Evolutionary conservation across 331 rosid genomes (phyloP).

Genomic region (Acacia concinna): DNA sequence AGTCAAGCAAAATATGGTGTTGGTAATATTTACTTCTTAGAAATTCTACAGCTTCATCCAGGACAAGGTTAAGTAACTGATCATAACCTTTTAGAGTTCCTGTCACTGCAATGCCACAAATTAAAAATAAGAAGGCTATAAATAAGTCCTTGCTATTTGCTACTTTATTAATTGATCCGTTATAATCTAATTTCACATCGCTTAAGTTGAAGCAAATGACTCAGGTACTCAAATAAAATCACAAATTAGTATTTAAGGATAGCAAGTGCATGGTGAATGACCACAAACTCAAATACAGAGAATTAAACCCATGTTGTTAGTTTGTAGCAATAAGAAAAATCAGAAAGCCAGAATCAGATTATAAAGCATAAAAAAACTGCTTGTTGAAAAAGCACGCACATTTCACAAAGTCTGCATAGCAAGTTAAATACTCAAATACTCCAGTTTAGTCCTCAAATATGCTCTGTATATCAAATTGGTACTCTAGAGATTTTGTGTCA

Average conservation of each 20-base stretch:
- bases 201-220: not conserved
- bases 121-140: not conserved
- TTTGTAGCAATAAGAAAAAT: not conserved
- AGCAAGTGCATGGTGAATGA: not conserved
- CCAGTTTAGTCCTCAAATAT: not conserved
- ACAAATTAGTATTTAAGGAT: slow-evolving; percentile 1
- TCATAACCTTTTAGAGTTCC: slow-evolving; percentile 93
- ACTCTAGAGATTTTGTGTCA: not conserved
- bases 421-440: not conserved
- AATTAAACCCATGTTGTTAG: not conserved
- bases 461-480: not conserved
- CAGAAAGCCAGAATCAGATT: not conserved
- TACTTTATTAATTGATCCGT: not conserved
- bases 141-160: not conserved
- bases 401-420: not conserved
- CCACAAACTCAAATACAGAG: not conserved
- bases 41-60: slow-evolving; percentile 85
- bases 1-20: not conserved
- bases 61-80: slow-evolving; percentile 80
- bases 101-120: slow-evolving; percentile 56
- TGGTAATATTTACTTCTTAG: slow-evolving; percentile 52
- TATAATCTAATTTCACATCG: not conserved
- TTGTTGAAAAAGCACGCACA: not conserved
- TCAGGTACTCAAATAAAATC: not conserved
- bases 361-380: not conserved